Evolutionary conservation across 192 early-diverging fungal species (phyloP).

Genomic region (Kappamyces sp.): DNA sequence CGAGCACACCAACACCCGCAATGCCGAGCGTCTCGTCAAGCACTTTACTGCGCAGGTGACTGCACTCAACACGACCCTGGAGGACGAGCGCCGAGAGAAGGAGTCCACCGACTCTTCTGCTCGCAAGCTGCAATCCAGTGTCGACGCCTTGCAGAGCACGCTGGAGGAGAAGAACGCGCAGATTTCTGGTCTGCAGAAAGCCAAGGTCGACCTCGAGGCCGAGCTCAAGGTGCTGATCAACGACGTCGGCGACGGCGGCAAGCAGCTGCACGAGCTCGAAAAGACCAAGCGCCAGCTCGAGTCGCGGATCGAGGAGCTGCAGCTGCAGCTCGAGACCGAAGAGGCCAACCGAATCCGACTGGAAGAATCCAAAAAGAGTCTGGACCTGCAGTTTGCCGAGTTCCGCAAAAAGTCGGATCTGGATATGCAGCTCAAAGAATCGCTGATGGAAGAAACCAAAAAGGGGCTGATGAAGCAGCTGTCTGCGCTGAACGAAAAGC

Average conservation of each 20-base stretch:
- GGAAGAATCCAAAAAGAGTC: constrained; percentile 49
- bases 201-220: constrained; percentile 60
- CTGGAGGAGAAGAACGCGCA: constrained; percentile 54
- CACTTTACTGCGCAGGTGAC: constrained; percentile 53
- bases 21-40: constrained; percentile 57
- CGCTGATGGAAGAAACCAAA: constrained; percentile 65
- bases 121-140: constrained; percentile 49
- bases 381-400: constrained; percentile 65
- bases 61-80: constrained; percentile 44
- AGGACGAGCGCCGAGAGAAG: constrained; percentile 51
- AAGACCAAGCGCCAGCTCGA: constrained; percentile 60
- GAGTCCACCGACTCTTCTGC: constrained; percentile 57
- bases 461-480: constrained; percentile 63
- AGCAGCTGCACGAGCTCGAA: constrained; percentile 72
- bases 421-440: constrained; percentile 57
- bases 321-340: constrained; percentile 61
- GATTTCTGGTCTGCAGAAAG: constrained; percentile 46
- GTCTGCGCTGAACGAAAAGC: constrained; percentile 49
- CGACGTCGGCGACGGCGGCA: constrained; percentile 68
- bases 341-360: constrained; percentile 43
- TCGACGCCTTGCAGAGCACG: constrained; percentile 54
- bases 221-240: constrained; percentile 64
- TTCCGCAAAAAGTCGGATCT: constrained; percentile 57
- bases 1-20: constrained; percentile 63
- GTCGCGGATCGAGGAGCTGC: constrained; percentile 49